Conservation (phyloP, 2,329 filamentous ascomycete genomes). For the Aspergillus sp. region DNA sequence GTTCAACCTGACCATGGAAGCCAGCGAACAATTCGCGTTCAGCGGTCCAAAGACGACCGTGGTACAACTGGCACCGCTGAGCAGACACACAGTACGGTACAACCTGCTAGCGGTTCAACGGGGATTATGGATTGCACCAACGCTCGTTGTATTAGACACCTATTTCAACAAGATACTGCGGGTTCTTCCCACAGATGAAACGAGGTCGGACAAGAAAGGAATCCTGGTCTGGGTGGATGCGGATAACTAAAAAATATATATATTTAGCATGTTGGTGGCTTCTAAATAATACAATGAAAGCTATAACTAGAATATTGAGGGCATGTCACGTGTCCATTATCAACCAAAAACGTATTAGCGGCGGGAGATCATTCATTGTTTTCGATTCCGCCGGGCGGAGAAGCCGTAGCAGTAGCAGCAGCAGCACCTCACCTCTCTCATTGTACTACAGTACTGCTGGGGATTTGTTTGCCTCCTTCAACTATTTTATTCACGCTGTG, state of each 20-base stretch:
- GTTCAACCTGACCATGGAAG: slow-evolving; percentile 87
- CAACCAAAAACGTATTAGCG: slow-evolving; percentile 15
- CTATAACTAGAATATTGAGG: neutral
- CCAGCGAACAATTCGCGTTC: slow-evolving; percentile 87
- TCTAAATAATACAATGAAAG: neutral
- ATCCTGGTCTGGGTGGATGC: slow-evolving; percentile 39
- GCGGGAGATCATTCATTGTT: slow-evolving; percentile 9
- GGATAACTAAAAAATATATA: slow-evolving; percentile 21
- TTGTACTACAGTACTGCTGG: neutral
- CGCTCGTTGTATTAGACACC: slow-evolving; percentile 74
- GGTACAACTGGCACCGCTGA: slow-evolving; percentile 75
- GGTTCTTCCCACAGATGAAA: slow-evolving; percentile 70
- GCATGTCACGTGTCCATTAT: slow-evolving; percentile 21
- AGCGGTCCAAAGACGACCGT: slow-evolving; percentile 77
- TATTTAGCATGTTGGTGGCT: neutral
- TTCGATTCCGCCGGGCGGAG: slow-evolving; percentile 13
- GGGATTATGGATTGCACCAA: slow-evolving; percentile 57
- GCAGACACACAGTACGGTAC: slow-evolving; percentile 66
- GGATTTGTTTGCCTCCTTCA: no score
- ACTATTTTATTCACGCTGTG: no score
- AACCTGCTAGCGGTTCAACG: slow-evolving; percentile 59
- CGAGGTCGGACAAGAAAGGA: slow-evolving; percentile 49
- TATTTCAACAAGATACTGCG: slow-evolving; percentile 89
- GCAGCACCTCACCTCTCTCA: neutral
- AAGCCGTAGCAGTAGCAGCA: neutral